phyloP scores from a whole-genome alignment of 2,329 filamentous ascomycete genomes.

The Aspergillus persii region DNA sequence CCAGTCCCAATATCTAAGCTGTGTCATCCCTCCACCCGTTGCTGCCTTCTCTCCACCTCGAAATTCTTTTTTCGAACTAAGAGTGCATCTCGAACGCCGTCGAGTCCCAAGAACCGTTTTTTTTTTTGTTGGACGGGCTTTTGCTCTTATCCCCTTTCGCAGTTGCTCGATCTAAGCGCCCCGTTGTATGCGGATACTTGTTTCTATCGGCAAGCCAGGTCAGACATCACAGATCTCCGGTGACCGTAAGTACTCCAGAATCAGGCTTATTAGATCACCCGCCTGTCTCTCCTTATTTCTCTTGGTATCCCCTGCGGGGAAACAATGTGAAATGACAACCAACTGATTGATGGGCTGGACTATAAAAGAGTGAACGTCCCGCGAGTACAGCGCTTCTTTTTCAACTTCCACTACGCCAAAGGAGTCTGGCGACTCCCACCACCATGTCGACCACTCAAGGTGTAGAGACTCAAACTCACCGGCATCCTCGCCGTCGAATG shows the following conservation, averaged over 20 bases:
- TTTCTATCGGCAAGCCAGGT: neutral
- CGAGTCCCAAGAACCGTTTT: neutral
- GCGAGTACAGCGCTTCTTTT: neutral
- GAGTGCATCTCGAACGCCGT: neutral
- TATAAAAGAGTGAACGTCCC: neutral
- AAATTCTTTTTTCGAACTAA: neutral
- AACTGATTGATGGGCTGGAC: neutral
- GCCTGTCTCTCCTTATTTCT: neutral
- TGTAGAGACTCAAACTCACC: slow-evolving; percentile 18
- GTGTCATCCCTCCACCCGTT: neutral
- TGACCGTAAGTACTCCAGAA: neutral
- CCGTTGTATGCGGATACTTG: neutral
- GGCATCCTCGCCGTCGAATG: slow-evolving; percentile 37
- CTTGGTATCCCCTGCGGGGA: neutral
- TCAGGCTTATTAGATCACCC: neutral
- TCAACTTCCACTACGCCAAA: neutral
- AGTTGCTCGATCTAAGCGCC: neutral
- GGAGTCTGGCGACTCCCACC: slow-evolving; percentile 6
- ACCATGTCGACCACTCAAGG: slow-evolving; percentile 31
- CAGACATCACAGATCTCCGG: neutral
- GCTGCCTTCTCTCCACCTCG: neutral
- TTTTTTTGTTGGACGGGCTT: neutral
- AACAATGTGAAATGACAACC: neutral
- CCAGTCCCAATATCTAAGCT: slow-evolving; percentile 3
- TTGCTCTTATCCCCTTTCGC: neutral